A percentile compares a stretch with the other conserved stretches of the same genome.
These are phyloP conservation scores for Botrytis sinoallii DNA, from an alignment of 2,329 filamentous ascomycete genomes.

Conservation along the genomic window DNA sequence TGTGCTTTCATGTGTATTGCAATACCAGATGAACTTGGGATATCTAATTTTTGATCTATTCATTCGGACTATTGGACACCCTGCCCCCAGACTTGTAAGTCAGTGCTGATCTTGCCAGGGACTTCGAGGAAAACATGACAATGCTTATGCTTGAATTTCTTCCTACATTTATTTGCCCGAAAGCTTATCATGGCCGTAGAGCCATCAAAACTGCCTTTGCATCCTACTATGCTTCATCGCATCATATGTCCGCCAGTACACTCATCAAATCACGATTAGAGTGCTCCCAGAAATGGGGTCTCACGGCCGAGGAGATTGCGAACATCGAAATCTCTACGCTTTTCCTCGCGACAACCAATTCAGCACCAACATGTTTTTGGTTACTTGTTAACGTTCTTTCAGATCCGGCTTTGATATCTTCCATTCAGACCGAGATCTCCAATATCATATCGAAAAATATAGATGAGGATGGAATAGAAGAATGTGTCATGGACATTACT, in stretches of 20 bases:
- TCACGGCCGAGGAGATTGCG: constrained; percentile 37
- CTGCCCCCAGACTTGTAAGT: neutral
- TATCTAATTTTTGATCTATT: neutral
- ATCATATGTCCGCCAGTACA: constrained; percentile 35
- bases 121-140: constrained; percentile 35
- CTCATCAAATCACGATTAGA: constrained; percentile 36
- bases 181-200: constrained; percentile 39
- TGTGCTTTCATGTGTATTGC: neutral
- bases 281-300: constrained; percentile 35
- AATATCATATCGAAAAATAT: constrained; percentile 18
- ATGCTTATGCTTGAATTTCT: constrained; percentile 38
- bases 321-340: constrained; percentile 39
- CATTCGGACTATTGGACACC: neutral
- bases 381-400: constrained; percentile 39
- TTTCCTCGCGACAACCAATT: constrained; percentile 39
- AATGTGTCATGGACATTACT: constrained; percentile 25
- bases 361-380: constrained; percentile 44
- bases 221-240: constrained; percentile 33
- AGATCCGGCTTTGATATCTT: constrained; percentile 32
- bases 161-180: constrained; percentile 38
- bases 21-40: neutral
- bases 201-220: constrained; percentile 40
- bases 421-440: constrained; percentile 38
- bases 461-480: constrained; percentile 16
- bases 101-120: constrained; percentile 27